Percentiles rank a stretch among this genome's conserved stretches.
Conservation (phyloP, 805 yeast species). For the Wickerhamiella sorbophila region DNA sequence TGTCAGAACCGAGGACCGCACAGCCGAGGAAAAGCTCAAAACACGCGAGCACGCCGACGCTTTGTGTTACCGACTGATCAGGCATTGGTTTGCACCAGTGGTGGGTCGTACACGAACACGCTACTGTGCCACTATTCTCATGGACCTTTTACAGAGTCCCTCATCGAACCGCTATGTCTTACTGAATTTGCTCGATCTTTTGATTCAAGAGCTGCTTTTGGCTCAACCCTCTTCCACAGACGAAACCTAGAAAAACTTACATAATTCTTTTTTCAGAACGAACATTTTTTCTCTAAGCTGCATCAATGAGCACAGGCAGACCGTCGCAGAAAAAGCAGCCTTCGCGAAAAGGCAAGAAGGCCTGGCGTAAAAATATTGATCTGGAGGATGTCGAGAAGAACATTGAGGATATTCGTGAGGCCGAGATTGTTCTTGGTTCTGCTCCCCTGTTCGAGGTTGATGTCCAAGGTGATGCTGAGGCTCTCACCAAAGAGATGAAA, state of each 20-base stretch:
- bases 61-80: slow-evolving; percentile 11
- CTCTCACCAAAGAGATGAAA: slow-evolving; percentile 28
- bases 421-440: slow-evolving; percentile 28
- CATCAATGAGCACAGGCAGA: slow-evolving; percentile 11
- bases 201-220: neutral
- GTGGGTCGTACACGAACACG: slow-evolving; percentile 39
- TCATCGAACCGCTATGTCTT: slow-evolving; percentile 17
- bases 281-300: slow-evolving; percentile 37
- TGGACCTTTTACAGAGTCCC: slow-evolving; percentile 36
- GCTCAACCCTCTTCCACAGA: slow-evolving; percentile 39
- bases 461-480: slow-evolving; percentile 42
- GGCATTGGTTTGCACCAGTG: slow-evolving; percentile 19
- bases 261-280: slow-evolving; percentile 43
- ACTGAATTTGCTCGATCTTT: neutral
- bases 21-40: slow-evolving; percentile 2
- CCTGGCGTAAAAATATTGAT: slow-evolving; percentile 90
- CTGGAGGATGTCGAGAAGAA: slow-evolving; percentile 62
- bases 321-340: slow-evolving; percentile 49
- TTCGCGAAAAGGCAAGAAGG: slow-evolving; percentile 82
- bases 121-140: slow-evolving; percentile 22
- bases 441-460: slow-evolving; percentile 50
- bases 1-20: slow-evolving; percentile 4
- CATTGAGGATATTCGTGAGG: slow-evolving; percentile 55
- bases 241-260: slow-evolving; percentile 53
- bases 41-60: neutral